Evolutionary conservation across 768 basidiomycete species (phyloP), one percentile per base, ranked within the genome.

Genomic region (Suillus subaureus): DNA sequence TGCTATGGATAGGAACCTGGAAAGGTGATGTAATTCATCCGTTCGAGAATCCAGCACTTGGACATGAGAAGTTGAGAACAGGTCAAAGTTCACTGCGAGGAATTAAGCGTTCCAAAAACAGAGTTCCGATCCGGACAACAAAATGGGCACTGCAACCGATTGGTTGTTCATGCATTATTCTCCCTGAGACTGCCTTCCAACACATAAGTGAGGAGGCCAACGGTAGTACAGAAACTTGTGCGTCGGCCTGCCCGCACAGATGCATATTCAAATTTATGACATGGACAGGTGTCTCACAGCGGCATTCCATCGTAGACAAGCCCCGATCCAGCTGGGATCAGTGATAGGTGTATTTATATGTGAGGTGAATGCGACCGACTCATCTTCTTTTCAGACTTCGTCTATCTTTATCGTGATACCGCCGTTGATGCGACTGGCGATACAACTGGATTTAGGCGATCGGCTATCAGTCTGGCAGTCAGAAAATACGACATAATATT

Each of bases 51-150:
- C n/a, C 54, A 35, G 35, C 31, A n/a, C 21, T 55, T 35, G 54
- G n/a, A 26, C 23, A 37, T 23, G 35, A 23, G 35, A 35, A 35
- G 35, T 35, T 35, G 35, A 35, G 56, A 23, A 57, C 7, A 33
- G n/a, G 31, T 56, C 33, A n/a, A n/a, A n/a, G 21, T 35, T 37
- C 56, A 57, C n/a, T 15, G 39, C 16, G 9, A 58, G 9, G 15
- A 28, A 40, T 39, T 26, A 58, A 58, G 57, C 57, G 23, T 58
- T 39, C 28, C 52, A 54, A 54, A 18, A 54, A 54, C 28, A 9
- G 8, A 18, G 15, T 51, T 51, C 16, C 51, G 8, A 52, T 16
- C 51, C 31, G 16, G 28, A 4, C 28, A 28, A 31, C 18, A 16
- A 54, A 31, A 31, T 54, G 9, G 26, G 28, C 31, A 28, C 52